Percentiles rank a stretch among this genome's conserved stretches.
Conservation (phyloP, 345 rosid genomes). For the Psidium guajava region DNA sequence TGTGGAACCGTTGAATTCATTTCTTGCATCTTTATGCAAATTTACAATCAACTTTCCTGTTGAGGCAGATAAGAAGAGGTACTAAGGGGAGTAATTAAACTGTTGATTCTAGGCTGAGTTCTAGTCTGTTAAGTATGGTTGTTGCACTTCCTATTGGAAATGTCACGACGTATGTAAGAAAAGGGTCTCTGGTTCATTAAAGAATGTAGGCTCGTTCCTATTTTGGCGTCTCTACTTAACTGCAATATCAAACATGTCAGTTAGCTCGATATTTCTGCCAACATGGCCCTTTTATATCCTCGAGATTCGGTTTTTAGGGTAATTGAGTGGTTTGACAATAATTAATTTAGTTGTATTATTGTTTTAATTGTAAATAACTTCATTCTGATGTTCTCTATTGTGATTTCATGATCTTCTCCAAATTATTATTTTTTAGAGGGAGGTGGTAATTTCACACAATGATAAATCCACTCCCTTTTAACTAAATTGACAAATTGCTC, state of each 20-base stretch:
- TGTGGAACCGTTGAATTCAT: slow-evolving; percentile 90
- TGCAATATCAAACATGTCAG: background rate
- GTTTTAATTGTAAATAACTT: background rate
- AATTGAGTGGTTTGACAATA: background rate
- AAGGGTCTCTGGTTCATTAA: background rate
- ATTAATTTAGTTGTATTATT: background rate
- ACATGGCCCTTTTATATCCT: background rate
- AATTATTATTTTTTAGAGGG: background rate
- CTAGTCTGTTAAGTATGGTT: background rate
- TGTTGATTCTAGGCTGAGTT: background rate
- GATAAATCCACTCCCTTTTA: background rate
- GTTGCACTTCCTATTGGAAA: background rate
- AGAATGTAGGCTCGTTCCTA: background rate
- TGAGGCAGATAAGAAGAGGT: slow-evolving; percentile 80
- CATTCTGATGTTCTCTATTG: background rate
- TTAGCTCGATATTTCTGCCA: background rate
- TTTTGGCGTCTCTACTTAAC: background rate
- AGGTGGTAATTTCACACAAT: background rate
- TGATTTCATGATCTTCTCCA: background rate
- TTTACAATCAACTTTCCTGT: slow-evolving; percentile 76
- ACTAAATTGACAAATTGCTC: background rate
- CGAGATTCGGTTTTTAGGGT: background rate
- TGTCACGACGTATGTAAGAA: background rate
- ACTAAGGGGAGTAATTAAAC: background rate
- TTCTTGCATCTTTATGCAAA: slow-evolving; percentile 94